Conservation (phyloP, 2,329 filamentous ascomycete species). For the Canariomyces notabilis region DNA sequence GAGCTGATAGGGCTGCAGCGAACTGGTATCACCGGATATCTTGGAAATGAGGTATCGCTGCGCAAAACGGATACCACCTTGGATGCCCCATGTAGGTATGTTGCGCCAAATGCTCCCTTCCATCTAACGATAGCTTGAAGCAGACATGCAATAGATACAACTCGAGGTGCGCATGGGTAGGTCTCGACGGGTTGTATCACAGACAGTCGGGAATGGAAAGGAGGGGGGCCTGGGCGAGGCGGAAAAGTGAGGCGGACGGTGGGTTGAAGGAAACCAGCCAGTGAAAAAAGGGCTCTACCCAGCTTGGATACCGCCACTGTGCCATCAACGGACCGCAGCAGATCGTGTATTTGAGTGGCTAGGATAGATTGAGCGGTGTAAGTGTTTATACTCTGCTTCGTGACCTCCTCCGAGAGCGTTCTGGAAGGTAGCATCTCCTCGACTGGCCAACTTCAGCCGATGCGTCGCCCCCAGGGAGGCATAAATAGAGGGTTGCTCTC, state of each 20-base stretch:
- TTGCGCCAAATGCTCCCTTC: conserved; percentile 1
- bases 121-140: neutral
- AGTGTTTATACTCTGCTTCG: conserved; percentile 12
- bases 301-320: conserved; percentile 12
- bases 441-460: conserved; percentile 13
- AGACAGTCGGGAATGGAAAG: neutral
- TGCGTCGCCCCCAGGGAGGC: neutral
- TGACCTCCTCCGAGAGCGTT: conserved; percentile 11
- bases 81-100: neutral
- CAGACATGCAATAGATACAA: neutral
- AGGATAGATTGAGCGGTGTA: conserved; percentile 20
- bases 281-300: conserved; percentile 8
- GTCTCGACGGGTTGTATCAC: conserved; percentile 1
- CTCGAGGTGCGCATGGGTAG: neutral
- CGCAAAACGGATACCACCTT: neutral
- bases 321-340: conserved; percentile 13
- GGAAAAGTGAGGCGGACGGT: conserved; percentile 26
- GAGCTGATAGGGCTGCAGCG: conserved; percentile 22
- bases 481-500: conserved; percentile 18
- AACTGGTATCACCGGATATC: conserved; percentile 18
- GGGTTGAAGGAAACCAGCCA: conserved; percentile 12
- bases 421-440: conserved; percentile 15
- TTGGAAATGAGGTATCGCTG: conserved; percentile 5
- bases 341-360: conserved; percentile 17
- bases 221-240: conserved; percentile 11